These are phyloP conservation scores for Trichoderma asperelloides DNA, from an alignment of 495 filamentous ascomycete species.

Conservation along the genomic window DNA sequence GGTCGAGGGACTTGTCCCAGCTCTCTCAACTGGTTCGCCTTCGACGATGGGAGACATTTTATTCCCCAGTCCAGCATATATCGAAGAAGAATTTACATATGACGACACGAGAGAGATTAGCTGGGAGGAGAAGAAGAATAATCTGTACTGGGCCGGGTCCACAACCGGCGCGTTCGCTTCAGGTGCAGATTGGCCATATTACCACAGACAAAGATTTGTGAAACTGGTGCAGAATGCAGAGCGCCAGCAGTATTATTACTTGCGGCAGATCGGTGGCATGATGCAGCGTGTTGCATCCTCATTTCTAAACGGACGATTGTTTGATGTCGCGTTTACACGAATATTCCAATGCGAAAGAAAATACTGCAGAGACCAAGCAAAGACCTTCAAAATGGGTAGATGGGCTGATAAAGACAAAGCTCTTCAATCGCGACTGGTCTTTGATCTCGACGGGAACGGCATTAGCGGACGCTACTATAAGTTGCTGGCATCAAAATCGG, in stretches of 20 bases:
- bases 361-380: constrained; percentile 12
- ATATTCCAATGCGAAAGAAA: constrained; percentile 14
- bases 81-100: constrained; percentile 15
- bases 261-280: neutral
- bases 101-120: constrained; percentile 22
- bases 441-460: constrained; percentile 50
- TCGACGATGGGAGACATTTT: neutral
- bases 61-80: neutral
- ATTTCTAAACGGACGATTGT: constrained; percentile 7
- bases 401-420: constrained; percentile 4
- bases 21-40: neutral
- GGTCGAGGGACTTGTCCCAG: neutral
- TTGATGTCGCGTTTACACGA: constrained; percentile 16
- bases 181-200: constrained; percentile 24
- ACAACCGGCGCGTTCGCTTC: constrained; percentile 31
- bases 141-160: constrained; percentile 33
- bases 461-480: constrained; percentile 43
- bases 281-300: constrained; percentile 1
- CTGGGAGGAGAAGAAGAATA: constrained; percentile 27
- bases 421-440: constrained; percentile 20
- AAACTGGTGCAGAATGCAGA: neutral
- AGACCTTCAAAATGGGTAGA: constrained; percentile 17
- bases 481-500: constrained; percentile 33
- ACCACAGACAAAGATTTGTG: constrained; percentile 36
- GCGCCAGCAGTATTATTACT: neutral